Conservation (phyloP, 768 basidiomycete species). For the Pholiota conissans region DNA sequence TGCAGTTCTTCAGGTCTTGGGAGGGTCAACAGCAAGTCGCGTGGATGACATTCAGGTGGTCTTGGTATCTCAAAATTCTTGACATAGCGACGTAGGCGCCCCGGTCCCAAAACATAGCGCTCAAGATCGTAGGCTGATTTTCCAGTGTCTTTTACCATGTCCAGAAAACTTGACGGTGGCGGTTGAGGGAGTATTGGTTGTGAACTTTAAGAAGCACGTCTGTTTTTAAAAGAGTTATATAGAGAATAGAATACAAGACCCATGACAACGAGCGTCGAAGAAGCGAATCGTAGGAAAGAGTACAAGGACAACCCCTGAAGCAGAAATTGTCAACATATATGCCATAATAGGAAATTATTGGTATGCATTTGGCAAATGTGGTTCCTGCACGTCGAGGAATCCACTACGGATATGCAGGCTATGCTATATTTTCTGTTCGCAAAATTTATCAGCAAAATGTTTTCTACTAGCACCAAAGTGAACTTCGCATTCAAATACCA, state of each 20-base stretch:
- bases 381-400: neutral
- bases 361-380: neutral
- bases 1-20: constrained; percentile 20
- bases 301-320: constrained; percentile 1
- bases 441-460: neutral
- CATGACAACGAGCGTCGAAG: neutral
- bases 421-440: too few relatives aligned
- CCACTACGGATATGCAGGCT: neutral
- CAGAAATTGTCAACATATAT: neutral
- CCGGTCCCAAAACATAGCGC: constrained; percentile 33
- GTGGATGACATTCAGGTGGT: constrained; percentile 20
- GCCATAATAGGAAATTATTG: constrained; percentile 7
- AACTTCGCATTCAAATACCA: neutral
- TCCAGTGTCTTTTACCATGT: constrained; percentile 19
- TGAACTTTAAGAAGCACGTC: neutral
- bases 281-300: neutral
- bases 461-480: neutral
- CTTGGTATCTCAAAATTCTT: constrained; percentile 45
- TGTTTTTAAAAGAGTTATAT: too few relatives aligned
- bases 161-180: neutral
- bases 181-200: neutral
- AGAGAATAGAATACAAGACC: constrained; percentile 1
- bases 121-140: constrained; percentile 22
- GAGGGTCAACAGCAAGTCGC: constrained; percentile 30
- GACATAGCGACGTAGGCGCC: constrained; percentile 46